Conservation (phyloP, 2,329 filamentous ascomycete genomes). For the Sodiomyces alkalinus region DNA sequence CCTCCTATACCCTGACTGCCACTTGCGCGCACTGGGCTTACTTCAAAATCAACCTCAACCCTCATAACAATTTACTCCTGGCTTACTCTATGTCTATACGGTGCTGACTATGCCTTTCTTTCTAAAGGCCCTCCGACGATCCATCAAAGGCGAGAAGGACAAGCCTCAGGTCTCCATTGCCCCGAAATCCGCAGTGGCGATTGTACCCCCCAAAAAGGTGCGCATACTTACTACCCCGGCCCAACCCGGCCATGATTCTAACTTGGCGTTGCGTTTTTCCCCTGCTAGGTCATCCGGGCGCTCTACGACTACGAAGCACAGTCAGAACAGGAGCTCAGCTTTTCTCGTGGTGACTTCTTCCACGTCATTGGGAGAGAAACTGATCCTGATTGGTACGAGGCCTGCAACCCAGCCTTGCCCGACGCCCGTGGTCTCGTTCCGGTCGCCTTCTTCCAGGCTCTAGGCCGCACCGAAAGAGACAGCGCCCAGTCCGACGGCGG, state of each 20-base stretch:
- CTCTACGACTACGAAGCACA: conserved; percentile 83
- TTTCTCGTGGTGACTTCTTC: conserved; percentile 92
- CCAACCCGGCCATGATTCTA: too few relatives aligned
- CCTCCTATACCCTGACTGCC: too few relatives aligned
- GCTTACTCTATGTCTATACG: neutral
- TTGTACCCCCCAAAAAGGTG: conserved; percentile 88
- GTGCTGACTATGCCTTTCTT: conserved; percentile 28
- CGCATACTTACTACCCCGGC: conserved; percentile 1
- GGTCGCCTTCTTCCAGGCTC: conserved; percentile 80
- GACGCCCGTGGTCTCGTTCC: conserved; percentile 84
- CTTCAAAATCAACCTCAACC: too few relatives aligned
- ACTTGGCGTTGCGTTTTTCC: conserved; percentile 10
- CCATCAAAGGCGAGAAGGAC: conserved; percentile 80
- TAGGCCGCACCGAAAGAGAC: conserved; percentile 85
- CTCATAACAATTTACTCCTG: too few relatives aligned
- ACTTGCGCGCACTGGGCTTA: too few relatives aligned
- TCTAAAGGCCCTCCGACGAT: conserved; percentile 63
- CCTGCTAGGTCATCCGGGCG: conserved; percentile 75
- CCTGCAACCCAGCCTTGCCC: conserved; percentile 82
- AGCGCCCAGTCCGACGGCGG: conserved; percentile 56
- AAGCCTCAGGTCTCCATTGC: conserved; percentile 62
- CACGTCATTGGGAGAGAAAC: conserved; percentile 94
- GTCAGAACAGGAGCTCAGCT: conserved; percentile 66
- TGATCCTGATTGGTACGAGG: conserved; percentile 94
- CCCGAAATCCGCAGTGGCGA: conserved; percentile 74